Conservation (phyloP, 1,139 yeast species). For the Pichia sp. region DNA sequence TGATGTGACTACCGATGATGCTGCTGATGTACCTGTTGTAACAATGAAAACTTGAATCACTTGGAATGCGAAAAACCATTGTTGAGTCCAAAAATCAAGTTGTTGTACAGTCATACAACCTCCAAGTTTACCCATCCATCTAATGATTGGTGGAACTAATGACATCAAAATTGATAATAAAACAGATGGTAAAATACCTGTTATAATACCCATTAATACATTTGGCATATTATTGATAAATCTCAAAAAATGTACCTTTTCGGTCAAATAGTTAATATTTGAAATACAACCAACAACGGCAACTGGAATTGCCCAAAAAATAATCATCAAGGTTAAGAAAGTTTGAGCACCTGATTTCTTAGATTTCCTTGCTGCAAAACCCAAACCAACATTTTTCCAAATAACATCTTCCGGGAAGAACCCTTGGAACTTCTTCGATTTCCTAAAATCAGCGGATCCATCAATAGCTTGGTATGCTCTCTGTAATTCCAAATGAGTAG, state of each 20-base stretch:
- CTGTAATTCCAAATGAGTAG: constrained; percentile 82
- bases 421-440: constrained; percentile 43
- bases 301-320: constrained; percentile 92
- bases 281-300: constrained; percentile 93
- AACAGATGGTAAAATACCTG: constrained; percentile 81
- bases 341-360: constrained; percentile 35
- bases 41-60: constrained; percentile 66
- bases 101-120: constrained; percentile 61
- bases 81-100: constrained; percentile 68
- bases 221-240: constrained; percentile 67
- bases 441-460: constrained; percentile 34
- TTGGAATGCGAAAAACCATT: constrained; percentile 63
- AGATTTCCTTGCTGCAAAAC: constrained; percentile 36
- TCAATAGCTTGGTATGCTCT: constrained; percentile 78
- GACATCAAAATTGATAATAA: constrained; percentile 78
- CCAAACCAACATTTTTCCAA: constrained; percentile 64
- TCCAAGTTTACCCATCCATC: constrained; percentile 54
- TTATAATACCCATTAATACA: constrained; percentile 66
- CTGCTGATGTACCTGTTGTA: constrained; percentile 64
- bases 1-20: constrained; percentile 62
- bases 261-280: constrained; percentile 65
- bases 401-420: constrained; percentile 66
- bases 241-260: constrained; percentile 58
- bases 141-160: constrained; percentile 64
- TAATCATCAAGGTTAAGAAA: constrained; percentile 46